phyloP scores from a whole-genome alignment of 345 rosid genomes.

The Geranium rotundifolium region DNA sequence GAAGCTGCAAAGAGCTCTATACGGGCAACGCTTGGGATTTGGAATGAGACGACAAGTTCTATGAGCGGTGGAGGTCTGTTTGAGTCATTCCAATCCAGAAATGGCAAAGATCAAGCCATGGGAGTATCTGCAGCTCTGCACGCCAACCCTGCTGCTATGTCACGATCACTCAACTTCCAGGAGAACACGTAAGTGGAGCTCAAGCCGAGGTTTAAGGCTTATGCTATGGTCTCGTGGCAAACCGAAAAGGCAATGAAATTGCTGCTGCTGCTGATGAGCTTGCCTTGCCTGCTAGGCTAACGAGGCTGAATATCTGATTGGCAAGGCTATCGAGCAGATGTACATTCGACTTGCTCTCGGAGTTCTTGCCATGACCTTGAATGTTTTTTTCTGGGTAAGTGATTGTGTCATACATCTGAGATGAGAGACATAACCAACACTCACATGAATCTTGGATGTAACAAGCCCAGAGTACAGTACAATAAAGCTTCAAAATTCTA shows the following conservation, averaged over 20 bases:
- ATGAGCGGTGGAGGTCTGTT: constrained; percentile 27
- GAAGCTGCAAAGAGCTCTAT: constrained; percentile 28
- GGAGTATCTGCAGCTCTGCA: constrained; percentile 32
- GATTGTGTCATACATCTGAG: not conserved
- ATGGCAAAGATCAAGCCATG: constrained; percentile 14
- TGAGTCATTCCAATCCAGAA: constrained; percentile 30
- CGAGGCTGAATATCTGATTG: no score
- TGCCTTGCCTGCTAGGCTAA: not conserved
- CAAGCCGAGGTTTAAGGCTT: not conserved
- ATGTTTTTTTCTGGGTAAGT: no score
- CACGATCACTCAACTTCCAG: constrained; percentile 52
- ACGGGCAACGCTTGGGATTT: constrained; percentile 31
- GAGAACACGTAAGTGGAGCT: constrained; percentile 29
- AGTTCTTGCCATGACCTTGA: not conserved
- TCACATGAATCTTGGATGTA: not conserved
- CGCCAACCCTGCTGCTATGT: constrained; percentile 73
- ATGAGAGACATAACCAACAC: not conserved
- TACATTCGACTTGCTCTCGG: not conserved
- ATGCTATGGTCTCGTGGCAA: not conserved
- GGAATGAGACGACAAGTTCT: constrained; percentile 21
- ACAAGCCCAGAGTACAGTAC: not conserved
- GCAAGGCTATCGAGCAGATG: not conserved
- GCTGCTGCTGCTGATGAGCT: not conserved
- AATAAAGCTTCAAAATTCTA: not conserved
- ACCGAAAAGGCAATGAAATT: not conserved